Evolutionary conservation across 768 basidiomycete species (phyloP).

Genomic region (Termitomyces heimii): DNA sequence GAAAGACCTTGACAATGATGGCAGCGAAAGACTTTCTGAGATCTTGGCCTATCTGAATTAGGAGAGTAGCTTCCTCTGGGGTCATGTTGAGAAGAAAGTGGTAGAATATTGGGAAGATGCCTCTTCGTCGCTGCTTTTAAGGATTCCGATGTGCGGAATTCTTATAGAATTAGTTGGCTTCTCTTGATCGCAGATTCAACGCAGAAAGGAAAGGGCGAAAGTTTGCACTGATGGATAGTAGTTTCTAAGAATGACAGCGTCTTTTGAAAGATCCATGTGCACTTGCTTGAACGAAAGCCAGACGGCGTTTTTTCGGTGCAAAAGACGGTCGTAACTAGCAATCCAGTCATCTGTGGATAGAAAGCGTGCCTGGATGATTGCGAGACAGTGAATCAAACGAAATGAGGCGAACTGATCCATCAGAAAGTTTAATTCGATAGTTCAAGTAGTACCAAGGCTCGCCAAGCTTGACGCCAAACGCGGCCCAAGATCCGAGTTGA

Average conservation of each 20-base stretch:
- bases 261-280: neutral
- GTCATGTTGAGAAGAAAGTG: neutral
- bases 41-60: slow-evolving; percentile 1
- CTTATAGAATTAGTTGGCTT: neutral
- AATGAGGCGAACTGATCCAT: too few relatives aligned
- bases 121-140: neutral
- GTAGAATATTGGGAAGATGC: neutral
- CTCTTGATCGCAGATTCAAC: neutral
- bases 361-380: too few relatives aligned
- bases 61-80: slow-evolving; percentile 1
- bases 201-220: neutral
- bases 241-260: too few relatives aligned
- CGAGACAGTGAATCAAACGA: too few relatives aligned
- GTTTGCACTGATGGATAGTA: too few relatives aligned
- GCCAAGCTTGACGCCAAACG: too few relatives aligned
- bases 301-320: too few relatives aligned
- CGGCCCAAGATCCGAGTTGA: too few relatives aligned
- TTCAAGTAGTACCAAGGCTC: too few relatives aligned
- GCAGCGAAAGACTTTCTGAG: slow-evolving; percentile 5
- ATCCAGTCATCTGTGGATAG: too few relatives aligned
- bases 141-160: neutral
- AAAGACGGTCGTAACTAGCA: too few relatives aligned
- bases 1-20: slow-evolving; percentile 5
- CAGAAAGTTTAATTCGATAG: too few relatives aligned
- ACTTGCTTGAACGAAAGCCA: neutral